Conservation (phyloP, 2,329 filamentous ascomycete genomes). For the Alternaria consortialis region DNA sequence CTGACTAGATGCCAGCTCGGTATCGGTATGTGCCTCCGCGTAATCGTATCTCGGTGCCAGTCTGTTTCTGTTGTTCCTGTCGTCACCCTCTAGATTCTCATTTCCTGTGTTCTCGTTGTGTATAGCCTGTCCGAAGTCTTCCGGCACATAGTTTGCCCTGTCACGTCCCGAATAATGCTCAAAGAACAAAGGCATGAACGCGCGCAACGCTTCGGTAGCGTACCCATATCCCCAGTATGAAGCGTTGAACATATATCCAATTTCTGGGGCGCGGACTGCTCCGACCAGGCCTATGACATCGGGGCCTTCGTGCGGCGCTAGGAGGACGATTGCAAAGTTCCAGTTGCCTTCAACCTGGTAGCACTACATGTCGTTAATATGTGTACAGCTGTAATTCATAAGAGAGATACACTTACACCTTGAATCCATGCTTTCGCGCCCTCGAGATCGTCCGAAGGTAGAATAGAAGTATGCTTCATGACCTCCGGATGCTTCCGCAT, state of each 20-base stretch:
- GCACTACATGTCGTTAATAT: slow-evolving; percentile 21
- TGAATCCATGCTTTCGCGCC: slow-evolving; percentile 50
- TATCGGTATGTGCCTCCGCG: slow-evolving; percentile 59
- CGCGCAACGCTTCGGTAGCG: slow-evolving; percentile 56
- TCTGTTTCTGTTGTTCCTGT: neutral
- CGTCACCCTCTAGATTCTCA: neutral
- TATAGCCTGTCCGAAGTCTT: neutral
- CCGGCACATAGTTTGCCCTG: neutral
- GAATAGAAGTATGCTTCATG: slow-evolving; percentile 66
- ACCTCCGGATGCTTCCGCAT: slow-evolving; percentile 68
- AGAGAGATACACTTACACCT: slow-evolving; percentile 21
- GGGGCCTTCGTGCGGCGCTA: slow-evolving; percentile 18
- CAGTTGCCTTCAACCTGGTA: slow-evolving; percentile 55
- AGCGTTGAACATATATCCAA: slow-evolving; percentile 56
- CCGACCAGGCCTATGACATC: slow-evolving; percentile 55
- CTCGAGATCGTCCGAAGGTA: slow-evolving; percentile 61
- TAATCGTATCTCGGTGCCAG: slow-evolving; percentile 28
- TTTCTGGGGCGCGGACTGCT: slow-evolving; percentile 52
- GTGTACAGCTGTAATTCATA: too few species aligned
- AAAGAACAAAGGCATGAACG: slow-evolving; percentile 54
- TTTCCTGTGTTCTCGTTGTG: neutral
- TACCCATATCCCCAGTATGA: slow-evolving; percentile 54
- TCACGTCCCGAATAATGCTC: slow-evolving; percentile 37
- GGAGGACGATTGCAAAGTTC: slow-evolving; percentile 63
- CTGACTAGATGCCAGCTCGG: slow-evolving; percentile 63